Conservation (phyloP, 495 filamentous ascomycete species). For the Talaromyces ruber region DNA sequence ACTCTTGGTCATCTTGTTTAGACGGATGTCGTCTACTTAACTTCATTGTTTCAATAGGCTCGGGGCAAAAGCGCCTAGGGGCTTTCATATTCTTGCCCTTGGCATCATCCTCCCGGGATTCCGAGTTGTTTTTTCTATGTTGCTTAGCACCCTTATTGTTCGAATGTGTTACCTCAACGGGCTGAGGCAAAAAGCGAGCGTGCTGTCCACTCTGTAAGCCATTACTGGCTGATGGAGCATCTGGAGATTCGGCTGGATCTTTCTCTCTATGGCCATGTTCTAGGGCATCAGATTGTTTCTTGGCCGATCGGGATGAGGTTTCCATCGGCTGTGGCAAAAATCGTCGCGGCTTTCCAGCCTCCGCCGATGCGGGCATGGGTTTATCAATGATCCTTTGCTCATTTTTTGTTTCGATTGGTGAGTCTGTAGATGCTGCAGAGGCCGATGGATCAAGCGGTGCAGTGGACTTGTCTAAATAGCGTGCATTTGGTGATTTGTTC, state of each 20-base stretch:
- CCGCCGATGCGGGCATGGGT: background rate
- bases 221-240: conserved; percentile 1
- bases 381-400: background rate
- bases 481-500: background rate
- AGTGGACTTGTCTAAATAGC: background rate
- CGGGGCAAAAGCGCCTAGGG: conserved; percentile 16
- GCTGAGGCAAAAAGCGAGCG: background rate
- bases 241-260: background rate
- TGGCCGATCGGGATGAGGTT: conserved; percentile 51
- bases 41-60: conserved; percentile 22
- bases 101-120: conserved; percentile 3
- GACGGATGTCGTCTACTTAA: conserved; percentile 11
- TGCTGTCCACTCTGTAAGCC: background rate
- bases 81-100: conserved; percentile 22
- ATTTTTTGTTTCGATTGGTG: background rate
- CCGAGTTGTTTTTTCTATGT: background rate
- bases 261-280: conserved; percentile 32
- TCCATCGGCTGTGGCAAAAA: conserved; percentile 62
- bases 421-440: background rate
- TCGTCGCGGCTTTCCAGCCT: conserved; percentile 23
- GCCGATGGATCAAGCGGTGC: conserved; percentile 7
- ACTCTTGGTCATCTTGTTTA: conserved; percentile 7
- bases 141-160: conserved; percentile 6
- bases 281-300: conserved; percentile 36
- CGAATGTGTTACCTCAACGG: background rate